Evolutionary conservation across 164 flowering plant species (phyloP).

Genomic region (Macadamia tetraphylla): DNA sequence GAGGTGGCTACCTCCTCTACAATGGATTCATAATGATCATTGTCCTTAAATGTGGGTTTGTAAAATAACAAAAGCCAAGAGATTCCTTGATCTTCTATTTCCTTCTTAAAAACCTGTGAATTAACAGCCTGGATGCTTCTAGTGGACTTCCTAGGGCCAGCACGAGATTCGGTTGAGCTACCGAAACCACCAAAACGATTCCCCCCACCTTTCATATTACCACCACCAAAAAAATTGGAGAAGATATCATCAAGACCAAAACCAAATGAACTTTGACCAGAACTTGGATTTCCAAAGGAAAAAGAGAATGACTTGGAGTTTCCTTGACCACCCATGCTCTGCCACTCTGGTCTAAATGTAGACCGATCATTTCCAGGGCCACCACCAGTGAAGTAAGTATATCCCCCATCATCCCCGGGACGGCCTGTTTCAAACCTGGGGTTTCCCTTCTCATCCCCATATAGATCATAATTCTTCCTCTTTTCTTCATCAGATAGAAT

Average conservation of each 20-base stretch:
- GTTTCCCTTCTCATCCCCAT: constrained; percentile 79
- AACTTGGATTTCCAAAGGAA: constrained; percentile 10
- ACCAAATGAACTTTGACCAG: constrained; percentile 39
- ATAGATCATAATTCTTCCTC: constrained; percentile 83
- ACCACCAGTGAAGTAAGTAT: constrained; percentile 58
- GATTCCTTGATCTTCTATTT: constrained; percentile 55
- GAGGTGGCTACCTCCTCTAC: constrained; percentile 54
- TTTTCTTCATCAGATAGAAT: constrained; percentile 86
- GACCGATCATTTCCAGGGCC: constrained; percentile 52
- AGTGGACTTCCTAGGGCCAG: constrained; percentile 32
- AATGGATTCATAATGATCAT: constrained; percentile 37
- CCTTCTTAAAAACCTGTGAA: constrained; percentile 53
- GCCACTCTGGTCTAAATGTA: constrained; percentile 55
- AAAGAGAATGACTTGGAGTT: constrained; percentile 58
- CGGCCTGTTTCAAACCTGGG: constrained; percentile 58
- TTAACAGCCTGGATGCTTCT: constrained; percentile 37
- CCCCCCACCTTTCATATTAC: constrained; percentile 17
- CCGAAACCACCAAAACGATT: constrained; percentile 45
- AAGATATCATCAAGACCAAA: constrained; percentile 65
- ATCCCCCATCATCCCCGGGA: constrained; percentile 52
- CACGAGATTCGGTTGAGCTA: constrained; percentile 32
- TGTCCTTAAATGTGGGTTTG: constrained; percentile 32
- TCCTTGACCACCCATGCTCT: constrained; percentile 48
- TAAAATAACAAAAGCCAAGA: constrained; percentile 74
- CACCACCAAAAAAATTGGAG: constrained; percentile 57